Base-by-base conservation (phyloP, 208 protist species). In the Acanthamoeba quina region DNA sequence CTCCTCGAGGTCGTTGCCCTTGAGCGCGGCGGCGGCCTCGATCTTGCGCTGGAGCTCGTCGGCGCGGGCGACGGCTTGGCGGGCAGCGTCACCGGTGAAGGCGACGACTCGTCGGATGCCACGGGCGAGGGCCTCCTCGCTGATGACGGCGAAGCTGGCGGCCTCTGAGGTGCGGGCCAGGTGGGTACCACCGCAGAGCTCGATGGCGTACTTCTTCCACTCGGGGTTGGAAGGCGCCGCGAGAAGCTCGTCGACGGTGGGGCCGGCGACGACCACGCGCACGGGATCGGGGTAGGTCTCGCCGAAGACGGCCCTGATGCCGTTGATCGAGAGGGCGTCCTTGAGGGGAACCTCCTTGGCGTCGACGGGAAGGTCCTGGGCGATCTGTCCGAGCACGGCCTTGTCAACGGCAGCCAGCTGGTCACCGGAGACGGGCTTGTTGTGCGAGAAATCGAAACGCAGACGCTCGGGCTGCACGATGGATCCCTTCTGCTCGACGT, bases 201-300 rank as follows among this genome's bases (percentile, higher is more conserved):
- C 99, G 44, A 99, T 97, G 5, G 98, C 99, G 31, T 97, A 94
- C n/a, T 95, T 91, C 98, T 97, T 98, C 96, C 98, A 96, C 54
- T 96, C 83, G 19, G 41, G 34, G 83, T 98, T 98, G 56, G 98
- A 96, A 3, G 98, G 98, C 82, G 98, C 96, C 19, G 94, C 95
- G 24, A 99, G 68, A 41, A 99, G 95, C 15, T 98, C 95, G 29
- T 99, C 98, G 58, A 99, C 96, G 26, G 97, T 86, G 0, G 96
- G 92, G 83, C 99, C 99, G 66, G 99, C 97, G 83, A 98, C 98
- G n/a, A 99, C 97, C 52, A 99, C 98, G 94, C 98, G 98, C 37
- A 99, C 99, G 49, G 98, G 99, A 94, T 99, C 99, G 19, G 99
- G 99, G 97, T 99, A 99, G 83, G 98, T 93, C 95, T 99, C 99